A percentile compares a stretch with the other conserved stretches of the same genome.
Conservation (phyloP, 2,329 filamentous ascomycete species). For the Onygenales sp. region DNA sequence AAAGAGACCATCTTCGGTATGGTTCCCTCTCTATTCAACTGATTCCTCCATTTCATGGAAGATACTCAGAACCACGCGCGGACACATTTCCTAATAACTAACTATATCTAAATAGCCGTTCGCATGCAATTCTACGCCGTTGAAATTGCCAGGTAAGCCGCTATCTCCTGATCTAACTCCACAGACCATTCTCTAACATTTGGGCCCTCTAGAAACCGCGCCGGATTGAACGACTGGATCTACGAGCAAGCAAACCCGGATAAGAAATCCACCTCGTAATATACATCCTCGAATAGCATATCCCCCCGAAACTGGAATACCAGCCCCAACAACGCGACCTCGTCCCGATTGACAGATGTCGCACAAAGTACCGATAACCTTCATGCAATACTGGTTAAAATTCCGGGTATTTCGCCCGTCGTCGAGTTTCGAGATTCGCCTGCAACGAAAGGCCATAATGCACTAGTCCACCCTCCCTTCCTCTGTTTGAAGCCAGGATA, state of each 20-base stretch:
- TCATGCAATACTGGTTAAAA: too few species aligned
- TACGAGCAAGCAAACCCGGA: conserved; percentile 66
- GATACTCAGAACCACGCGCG: background rate
- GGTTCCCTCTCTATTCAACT: conserved; percentile 15
- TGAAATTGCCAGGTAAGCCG: conserved; percentile 60
- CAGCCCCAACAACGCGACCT: background rate
- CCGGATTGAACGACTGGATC: conserved; percentile 92
- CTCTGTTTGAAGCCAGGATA: too few species aligned
- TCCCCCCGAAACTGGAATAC: background rate
- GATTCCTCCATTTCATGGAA: background rate
- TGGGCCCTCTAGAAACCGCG: conserved; percentile 54
- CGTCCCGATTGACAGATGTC: background rate
- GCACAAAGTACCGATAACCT: background rate
- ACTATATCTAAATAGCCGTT: conserved; percentile 37
- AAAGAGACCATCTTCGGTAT: conserved; percentile 85
- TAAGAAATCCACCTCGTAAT: conserved; percentile 7
- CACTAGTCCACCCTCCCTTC: too few species aligned
- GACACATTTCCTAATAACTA: background rate
- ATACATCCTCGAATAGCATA: background rate
- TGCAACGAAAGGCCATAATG: too few species aligned
- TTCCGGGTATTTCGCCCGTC: too few species aligned
- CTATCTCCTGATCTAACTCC: background rate
- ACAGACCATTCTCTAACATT: conserved; percentile 2
- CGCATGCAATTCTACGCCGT: conserved; percentile 79
- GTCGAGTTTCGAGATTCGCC: too few species aligned